phyloP scores from a whole-genome alignment of 2,329 filamentous ascomycete genomes.

The Clathrospora elynae region DNA sequence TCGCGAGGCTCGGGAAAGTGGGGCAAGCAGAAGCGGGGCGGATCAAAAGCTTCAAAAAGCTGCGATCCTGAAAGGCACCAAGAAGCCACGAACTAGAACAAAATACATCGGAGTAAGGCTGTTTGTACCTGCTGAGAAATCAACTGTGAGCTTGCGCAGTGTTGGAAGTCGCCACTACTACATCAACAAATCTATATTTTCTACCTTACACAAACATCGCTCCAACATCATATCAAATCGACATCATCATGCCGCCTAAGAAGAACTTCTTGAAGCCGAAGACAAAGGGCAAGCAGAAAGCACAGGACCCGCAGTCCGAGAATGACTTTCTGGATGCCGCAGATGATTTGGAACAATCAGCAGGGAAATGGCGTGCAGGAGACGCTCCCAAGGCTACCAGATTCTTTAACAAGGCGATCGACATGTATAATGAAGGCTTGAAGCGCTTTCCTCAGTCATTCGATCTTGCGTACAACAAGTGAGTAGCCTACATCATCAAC shows the following conservation, averaged over 20 bases:
- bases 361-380: constrained; percentile 75
- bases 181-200: constrained; percentile 3
- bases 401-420: constrained; percentile 67
- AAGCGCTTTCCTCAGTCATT: constrained; percentile 65
- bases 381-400: constrained; percentile 69
- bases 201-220: constrained; percentile 3
- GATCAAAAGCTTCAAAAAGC: constrained; percentile 19
- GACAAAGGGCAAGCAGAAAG: constrained; percentile 37
- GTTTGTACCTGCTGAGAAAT: constrained; percentile 6
- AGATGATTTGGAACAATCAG: constrained; percentile 71
- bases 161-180: constrained; percentile 6
- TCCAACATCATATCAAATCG: neutral
- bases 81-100: constrained; percentile 4
- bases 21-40: constrained; percentile 25
- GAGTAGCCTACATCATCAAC: constrained; percentile 30
- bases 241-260: constrained; percentile 36
- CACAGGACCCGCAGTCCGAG: constrained; percentile 62
- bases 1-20: constrained; percentile 10
- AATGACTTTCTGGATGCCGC: constrained; percentile 72
- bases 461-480: constrained; percentile 78
- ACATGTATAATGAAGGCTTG: constrained; percentile 68
- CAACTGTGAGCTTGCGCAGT: constrained; percentile 1
- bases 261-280: constrained; percentile 42
- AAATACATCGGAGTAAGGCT: neutral
- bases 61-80: too few relatives aligned